Conservation (phyloP, 305 asterid species). For the Fraxinus platypoda region DNA sequence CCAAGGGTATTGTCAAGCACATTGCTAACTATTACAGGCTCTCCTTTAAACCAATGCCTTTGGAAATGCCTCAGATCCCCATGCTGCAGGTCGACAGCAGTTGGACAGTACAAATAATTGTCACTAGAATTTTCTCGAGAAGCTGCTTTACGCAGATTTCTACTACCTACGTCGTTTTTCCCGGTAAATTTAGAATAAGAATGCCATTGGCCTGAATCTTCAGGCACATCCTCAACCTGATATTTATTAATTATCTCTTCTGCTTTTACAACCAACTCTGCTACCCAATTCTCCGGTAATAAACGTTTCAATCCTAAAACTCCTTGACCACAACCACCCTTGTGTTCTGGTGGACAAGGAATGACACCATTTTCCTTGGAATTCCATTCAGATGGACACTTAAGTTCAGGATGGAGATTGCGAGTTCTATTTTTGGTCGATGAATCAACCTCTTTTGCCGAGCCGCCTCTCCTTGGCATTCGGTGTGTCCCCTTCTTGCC, state of each 20-base stretch:
- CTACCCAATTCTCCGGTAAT: conserved; percentile 19
- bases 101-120: conserved; percentile 50
- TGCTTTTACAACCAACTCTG: conserved; percentile 40
- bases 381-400: conserved; percentile 36
- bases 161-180: conserved; percentile 8
- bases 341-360: conserved; percentile 42
- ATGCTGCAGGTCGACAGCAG: conserved; percentile 42
- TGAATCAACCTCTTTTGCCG: neutral
- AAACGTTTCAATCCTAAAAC: conserved; percentile 36
- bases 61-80: conserved; percentile 59
- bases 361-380: conserved; percentile 42
- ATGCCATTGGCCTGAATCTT: conserved; percentile 24
- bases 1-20: conserved; percentile 61
- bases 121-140: conserved; percentile 44
- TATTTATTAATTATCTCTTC: conserved; percentile 22
- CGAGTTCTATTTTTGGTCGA: neutral
- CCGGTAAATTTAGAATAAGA: conserved; percentile 31
- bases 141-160: conserved; percentile 40
- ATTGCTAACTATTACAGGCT: conserved; percentile 63
- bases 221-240: conserved; percentile 16
- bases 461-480: neutral
- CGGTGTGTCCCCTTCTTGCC: neutral
- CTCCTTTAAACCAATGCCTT: conserved; percentile 64
- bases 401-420: neutral
- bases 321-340: conserved; percentile 52